phyloP scores from a whole-genome alignment of 2,329 filamentous ascomycete genomes.

The Beauveria brongniartii region DNA sequence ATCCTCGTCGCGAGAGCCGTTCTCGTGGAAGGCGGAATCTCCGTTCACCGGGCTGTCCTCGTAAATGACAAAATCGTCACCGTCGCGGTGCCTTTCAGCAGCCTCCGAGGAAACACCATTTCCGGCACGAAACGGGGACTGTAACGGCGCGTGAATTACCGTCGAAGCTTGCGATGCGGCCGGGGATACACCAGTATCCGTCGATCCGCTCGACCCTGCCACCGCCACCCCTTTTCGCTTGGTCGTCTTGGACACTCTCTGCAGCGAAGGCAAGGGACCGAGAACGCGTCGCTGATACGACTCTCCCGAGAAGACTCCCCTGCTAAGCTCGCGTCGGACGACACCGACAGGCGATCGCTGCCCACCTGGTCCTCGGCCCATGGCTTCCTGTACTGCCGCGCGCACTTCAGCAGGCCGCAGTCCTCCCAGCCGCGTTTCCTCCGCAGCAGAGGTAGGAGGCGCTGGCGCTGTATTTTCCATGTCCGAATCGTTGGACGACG shows the following conservation, averaged over 20 bases:
- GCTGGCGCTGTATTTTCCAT: too few relatives aligned
- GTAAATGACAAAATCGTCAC: neutral
- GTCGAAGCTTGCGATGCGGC: neutral
- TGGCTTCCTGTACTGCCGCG: too few relatives aligned
- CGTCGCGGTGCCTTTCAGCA: too few relatives aligned
- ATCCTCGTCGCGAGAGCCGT: neutral
- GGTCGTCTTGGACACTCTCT: neutral
- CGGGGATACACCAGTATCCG: neutral
- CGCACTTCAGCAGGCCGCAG: too few relatives aligned
- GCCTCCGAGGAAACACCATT: too few relatives aligned
- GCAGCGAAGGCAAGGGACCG: neutral
- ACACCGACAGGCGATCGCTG: neutral
- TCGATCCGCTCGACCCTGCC: neutral
- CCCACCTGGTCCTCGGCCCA: too few relatives aligned
- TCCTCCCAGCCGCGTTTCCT: too few relatives aligned
- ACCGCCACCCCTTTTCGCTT: neutral
- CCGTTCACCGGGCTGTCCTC: neutral
- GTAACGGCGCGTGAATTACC: neutral
- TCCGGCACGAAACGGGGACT: too few relatives aligned
- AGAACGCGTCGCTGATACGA: neutral
- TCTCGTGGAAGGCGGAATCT: neutral
- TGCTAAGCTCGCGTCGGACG: neutral
- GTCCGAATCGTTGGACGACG: too few relatives aligned
- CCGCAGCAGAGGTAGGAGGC: too few relatives aligned
- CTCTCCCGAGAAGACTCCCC: neutral